Evolutionary conservation across 2,329 filamentous ascomycete genomes (phyloP).

Genomic region (Cytospora mali): DNA sequence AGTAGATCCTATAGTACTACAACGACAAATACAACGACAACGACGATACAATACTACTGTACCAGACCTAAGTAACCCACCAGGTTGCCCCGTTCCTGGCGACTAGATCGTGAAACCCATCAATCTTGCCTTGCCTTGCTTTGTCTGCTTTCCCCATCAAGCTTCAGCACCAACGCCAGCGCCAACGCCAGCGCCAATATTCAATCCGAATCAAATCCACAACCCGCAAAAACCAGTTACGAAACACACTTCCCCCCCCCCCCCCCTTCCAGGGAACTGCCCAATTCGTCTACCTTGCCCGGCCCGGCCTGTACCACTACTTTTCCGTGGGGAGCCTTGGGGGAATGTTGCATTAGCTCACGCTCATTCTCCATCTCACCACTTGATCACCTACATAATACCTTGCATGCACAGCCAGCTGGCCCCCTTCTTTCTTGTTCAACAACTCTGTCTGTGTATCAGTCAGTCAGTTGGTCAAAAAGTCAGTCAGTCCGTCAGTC

Average conservation of each 20-base stretch:
- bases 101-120: no score
- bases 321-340: neutral
- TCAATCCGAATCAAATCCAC: slow-evolving; percentile 11
- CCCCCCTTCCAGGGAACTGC: slow-evolving; percentile 11
- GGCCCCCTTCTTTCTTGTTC: slow-evolving; percentile 12
- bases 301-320: slow-evolving; percentile 13
- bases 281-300: slow-evolving; percentile 12
- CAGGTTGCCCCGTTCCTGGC: no score
- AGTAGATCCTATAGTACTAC: no score
- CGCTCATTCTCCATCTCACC: slow-evolving; percentile 10
- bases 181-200: no score
- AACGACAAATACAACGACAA: neutral
- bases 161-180: no score
- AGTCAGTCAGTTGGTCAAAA: neutral
- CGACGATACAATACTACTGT: no score
- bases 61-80: no score
- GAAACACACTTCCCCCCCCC: slow-evolving; percentile 19
- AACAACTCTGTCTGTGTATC: neutral
- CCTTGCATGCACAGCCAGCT: slow-evolving; percentile 21
- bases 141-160: no score
- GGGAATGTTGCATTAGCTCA: slow-evolving; percentile 21
- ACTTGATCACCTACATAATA: slow-evolving; percentile 13
- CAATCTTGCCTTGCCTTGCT: no score
- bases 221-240: slow-evolving; percentile 15
- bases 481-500: slow-evolving; percentile 1